Base-by-base conservation (phyloP, 1,139 yeast species). In the Yamadazyma triangularis region DNA sequence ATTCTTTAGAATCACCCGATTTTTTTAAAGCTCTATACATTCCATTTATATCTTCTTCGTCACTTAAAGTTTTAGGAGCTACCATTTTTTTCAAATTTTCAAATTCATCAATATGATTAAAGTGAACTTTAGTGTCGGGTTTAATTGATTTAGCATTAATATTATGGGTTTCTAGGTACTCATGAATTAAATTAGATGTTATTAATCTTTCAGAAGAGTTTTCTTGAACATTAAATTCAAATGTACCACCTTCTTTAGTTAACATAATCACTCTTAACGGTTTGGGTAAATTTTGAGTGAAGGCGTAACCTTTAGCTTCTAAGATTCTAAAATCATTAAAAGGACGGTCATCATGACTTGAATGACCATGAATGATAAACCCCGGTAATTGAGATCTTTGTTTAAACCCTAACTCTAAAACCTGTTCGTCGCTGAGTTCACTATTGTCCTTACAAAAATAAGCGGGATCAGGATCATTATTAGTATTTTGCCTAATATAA, bases 201-300 rank as follows among this genome's bases (percentile, higher is more conserved):
- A 53, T 44, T 13, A 59, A 28, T 25, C 58, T 35, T 32, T 47
- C 45, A 26, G 50, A 48, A 8, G 32, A 23, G 11, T 34, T 32
- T 18, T 34, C 40, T 30, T 51, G 53, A 8, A 58, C 65, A 23
- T 51, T 49, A 34, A 61, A 61, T 36, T 60, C 65, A 34, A 39
- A 58, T 3, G 61, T 58, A 5, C 61, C 62, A 4, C 51, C 51
- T 3, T 49, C 40, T 5, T 40, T 34, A 28, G 47, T 53, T 27
- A 61, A 45, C 1, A 61, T 45, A 4, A 61, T 46, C 20, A 60
- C 65, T 38, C 50, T 45, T 25, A 45, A 43, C 1, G 68, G 68
- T 23, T 51, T 53, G 4, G 59, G 56, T 15, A 60, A 40, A 24
- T 38, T 26, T 34, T 58, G 51, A 4, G 63, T 47, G 39, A 56